Conservation (phyloP, 2,329 filamentous ascomycete species). For the Pyricularia sp. region DNA sequence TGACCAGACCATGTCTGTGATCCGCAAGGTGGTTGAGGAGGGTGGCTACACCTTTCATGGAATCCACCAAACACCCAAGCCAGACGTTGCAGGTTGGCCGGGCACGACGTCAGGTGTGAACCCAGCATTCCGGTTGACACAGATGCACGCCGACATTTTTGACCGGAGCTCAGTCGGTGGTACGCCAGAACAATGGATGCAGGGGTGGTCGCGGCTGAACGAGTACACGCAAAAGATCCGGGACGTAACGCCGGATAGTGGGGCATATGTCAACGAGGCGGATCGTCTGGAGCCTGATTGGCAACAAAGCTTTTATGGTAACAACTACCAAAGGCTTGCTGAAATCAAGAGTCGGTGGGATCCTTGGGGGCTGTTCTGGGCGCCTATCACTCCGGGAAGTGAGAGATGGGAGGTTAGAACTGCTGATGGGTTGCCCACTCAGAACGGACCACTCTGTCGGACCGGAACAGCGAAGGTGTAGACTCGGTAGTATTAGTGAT, state of each 20-base stretch:
- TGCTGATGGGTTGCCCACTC: slow-evolving; percentile 21
- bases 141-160: slow-evolving; percentile 11
- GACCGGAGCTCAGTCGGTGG: slow-evolving; percentile 1
- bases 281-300: slow-evolving; percentile 10
- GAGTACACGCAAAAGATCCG: slow-evolving; percentile 7
- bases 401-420: slow-evolving; percentile 28
- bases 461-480: not conserved
- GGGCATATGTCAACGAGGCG: slow-evolving; percentile 12
- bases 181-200: not conserved
- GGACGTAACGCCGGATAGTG: slow-evolving; percentile 7
- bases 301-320: slow-evolving; percentile 12
- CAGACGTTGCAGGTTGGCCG: slow-evolving; percentile 13
- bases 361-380: slow-evolving; percentile 16
- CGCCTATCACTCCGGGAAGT: slow-evolving; percentile 28
- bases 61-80: slow-evolving; percentile 13
- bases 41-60: slow-evolving; percentile 18
- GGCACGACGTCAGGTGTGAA: slow-evolving; percentile 15
- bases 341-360: slow-evolving; percentile 11
- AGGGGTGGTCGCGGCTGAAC: slow-evolving; percentile 1
- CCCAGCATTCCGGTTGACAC: slow-evolving; percentile 9
- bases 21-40: slow-evolving; percentile 14
- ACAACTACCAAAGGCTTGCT: slow-evolving; percentile 10
- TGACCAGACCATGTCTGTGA: slow-evolving; percentile 11
- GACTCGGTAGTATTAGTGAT: not conserved
- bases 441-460: slow-evolving; percentile 16